These are phyloP conservation scores for Penicillium psychrosexuale DNA, from an alignment of 2,329 filamentous ascomycete species.

Conservation along the genomic window DNA sequence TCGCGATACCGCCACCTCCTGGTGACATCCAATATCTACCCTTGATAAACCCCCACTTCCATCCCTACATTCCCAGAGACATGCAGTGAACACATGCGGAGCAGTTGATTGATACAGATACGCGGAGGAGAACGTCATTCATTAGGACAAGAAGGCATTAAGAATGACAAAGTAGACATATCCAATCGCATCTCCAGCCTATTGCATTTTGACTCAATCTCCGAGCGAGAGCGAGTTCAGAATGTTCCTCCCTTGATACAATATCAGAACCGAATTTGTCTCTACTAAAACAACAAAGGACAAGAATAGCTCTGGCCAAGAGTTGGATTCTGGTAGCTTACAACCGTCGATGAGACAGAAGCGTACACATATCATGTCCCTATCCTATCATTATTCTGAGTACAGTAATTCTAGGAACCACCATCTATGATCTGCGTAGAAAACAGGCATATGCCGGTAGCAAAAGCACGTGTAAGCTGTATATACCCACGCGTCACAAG, in stretches of 20 bases:
- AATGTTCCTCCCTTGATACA: slow-evolving; percentile 13
- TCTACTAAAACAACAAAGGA: neutral
- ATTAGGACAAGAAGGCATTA: neutral
- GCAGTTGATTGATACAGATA: neutral
- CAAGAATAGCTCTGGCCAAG: neutral
- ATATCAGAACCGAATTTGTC: slow-evolving; percentile 11
- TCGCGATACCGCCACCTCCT: neutral
- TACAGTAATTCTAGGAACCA: neutral
- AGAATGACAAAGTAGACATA: slow-evolving; percentile 5
- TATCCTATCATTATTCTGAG: neutral
- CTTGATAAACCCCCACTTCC: neutral
- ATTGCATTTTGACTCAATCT: neutral
- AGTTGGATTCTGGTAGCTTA: neutral
- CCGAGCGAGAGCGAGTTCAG: slow-evolving; percentile 7
- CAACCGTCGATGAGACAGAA: neutral
- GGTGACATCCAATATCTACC: neutral
- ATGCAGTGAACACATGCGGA: neutral
- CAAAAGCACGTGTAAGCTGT: slow-evolving; percentile 11
- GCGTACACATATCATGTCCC: neutral
- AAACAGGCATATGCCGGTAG: neutral
- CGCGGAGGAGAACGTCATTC: neutral
- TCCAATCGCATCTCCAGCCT: neutral
- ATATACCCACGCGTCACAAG: slow-evolving; percentile 3
- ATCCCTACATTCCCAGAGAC: slow-evolving; percentile 5
- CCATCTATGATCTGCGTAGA: slow-evolving; percentile 9